Percentiles rank a stretch among this genome's conserved stretches.
Conservation (phyloP, 192 early-diverging fungal genomes). For the Physocladia obscura region DNA sequence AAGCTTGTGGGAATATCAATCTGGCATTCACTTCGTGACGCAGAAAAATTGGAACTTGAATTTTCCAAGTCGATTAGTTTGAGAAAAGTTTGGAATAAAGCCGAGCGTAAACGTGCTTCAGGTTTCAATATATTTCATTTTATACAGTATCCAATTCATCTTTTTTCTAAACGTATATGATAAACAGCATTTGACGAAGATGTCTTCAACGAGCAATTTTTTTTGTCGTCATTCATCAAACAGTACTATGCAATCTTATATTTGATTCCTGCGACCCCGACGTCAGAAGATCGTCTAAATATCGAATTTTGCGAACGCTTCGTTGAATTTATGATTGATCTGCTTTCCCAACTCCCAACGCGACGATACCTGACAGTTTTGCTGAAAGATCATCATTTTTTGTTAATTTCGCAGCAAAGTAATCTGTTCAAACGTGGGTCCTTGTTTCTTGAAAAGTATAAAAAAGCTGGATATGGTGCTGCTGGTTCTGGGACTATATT, state of each 20-base stretch:
- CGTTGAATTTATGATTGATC: constrained; percentile 83
- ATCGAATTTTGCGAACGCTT: constrained; percentile 68
- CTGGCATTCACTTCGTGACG: constrained; percentile 69
- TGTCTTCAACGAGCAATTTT: constrained; percentile 43
- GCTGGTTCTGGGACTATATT: constrained; percentile 43
- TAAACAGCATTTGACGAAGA: constrained; percentile 44
- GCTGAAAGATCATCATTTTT: constrained; percentile 77
- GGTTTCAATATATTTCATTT: too few species aligned
- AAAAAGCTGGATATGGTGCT: background rate
- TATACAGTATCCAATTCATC: too few species aligned
- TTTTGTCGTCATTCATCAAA: constrained; percentile 68
- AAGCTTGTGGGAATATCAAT: constrained; percentile 69
- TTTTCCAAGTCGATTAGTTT: constrained; percentile 43
- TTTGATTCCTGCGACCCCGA: constrained; percentile 49
- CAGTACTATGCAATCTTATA: constrained; percentile 63
- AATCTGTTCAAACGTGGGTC: constrained; percentile 37
- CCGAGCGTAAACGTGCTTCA: constrained; percentile 27
- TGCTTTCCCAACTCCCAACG: constrained; percentile 87
- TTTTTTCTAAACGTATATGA: background rate
- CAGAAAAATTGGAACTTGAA: constrained; percentile 55
- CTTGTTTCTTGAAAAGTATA: background rate
- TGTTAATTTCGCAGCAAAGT: constrained; percentile 32
- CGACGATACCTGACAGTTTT: constrained; percentile 83
- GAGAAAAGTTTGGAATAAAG: constrained; percentile 33
- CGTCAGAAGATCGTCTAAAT: constrained; percentile 38